A percentile compares a stretch with the other conserved stretches of the same genome.
Evolutionary conservation across 2,329 filamentous ascomycete species (phyloP).

Genomic region (Geosmithia morbida): DNA sequence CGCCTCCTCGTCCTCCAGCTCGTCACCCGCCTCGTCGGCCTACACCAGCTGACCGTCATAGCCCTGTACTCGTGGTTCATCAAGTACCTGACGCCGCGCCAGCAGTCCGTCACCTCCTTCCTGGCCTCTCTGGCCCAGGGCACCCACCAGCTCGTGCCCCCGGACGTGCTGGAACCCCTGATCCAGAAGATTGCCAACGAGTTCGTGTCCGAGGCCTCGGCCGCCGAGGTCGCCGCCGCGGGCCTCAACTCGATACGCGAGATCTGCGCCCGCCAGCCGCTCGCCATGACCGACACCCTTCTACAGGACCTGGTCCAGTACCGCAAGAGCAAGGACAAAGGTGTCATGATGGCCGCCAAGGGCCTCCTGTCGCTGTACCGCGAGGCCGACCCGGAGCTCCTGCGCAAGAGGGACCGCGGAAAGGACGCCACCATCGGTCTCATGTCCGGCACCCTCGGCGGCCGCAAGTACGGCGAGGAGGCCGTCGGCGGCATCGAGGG

Average conservation of each 20-base stretch:
- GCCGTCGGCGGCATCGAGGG: constrained; percentile 74
- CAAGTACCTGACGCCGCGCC: constrained; percentile 77
- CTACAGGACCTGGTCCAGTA: constrained; percentile 93
- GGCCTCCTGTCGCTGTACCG: constrained; percentile 82
- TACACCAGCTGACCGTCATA: constrained; percentile 84
- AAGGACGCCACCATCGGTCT: constrained; percentile 81
- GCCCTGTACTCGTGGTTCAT: constrained; percentile 93
- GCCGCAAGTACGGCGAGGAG: constrained; percentile 72
- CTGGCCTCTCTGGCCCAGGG: constrained; percentile 85
- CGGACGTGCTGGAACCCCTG: constrained; percentile 80
- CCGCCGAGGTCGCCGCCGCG: constrained; percentile 79
- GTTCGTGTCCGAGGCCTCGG: constrained; percentile 90
- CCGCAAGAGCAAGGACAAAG: constrained; percentile 94
- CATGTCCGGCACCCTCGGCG: constrained; percentile 58
- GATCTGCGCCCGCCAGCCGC: constrained; percentile 78
- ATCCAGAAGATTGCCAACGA: constrained; percentile 96
- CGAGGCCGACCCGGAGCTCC: constrained; percentile 77
- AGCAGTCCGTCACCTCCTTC: constrained; percentile 84
- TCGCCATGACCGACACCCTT: constrained; percentile 95
- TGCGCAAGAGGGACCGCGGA: constrained; percentile 81
- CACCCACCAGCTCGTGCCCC: constrained; percentile 80
- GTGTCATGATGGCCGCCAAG: constrained; percentile 96
- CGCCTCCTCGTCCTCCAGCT: constrained; percentile 84
- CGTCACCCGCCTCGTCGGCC: constrained; percentile 76
- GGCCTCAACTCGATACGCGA: constrained; percentile 92